phyloP scores from a whole-genome alignment of 129 eudicot species.

The carrot (Daucus carota) region DNA sequence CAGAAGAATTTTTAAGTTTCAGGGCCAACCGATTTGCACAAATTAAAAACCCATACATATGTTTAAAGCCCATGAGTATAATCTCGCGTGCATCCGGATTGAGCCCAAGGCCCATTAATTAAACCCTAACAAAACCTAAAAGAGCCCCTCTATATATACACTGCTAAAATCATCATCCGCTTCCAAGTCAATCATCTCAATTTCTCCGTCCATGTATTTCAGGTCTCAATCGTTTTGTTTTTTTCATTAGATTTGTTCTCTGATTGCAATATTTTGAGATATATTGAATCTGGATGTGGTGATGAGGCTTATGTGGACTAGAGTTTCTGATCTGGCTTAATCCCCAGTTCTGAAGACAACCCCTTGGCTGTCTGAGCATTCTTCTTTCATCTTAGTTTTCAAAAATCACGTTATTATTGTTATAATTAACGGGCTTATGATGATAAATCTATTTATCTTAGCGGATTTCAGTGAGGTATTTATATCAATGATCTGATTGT shows the following conservation, averaged over 20 bases:
- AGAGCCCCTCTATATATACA: background rate
- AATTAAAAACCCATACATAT: no score
- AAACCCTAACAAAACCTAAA: background rate
- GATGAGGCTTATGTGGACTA: slow-evolving; percentile 41
- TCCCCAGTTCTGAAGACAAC: slow-evolving; percentile 36
- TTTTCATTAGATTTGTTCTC: no score
- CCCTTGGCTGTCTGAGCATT: slow-evolving; percentile 56
- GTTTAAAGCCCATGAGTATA: background rate
- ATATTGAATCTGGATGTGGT: slow-evolving; percentile 4
- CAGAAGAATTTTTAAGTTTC: no score
- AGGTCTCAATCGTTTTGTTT: no score
- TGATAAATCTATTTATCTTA: slow-evolving; percentile 24
- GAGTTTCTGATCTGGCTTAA: slow-evolving; percentile 47
- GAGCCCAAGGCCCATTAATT: background rate
- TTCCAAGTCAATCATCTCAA: background rate
- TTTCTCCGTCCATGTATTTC: no score
- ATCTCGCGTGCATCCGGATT: background rate
- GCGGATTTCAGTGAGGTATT: slow-evolving; percentile 33
- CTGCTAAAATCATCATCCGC: background rate
- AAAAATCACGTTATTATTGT: no score
- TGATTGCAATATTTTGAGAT: no score
- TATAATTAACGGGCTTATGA: slow-evolving; percentile 1
- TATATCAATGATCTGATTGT: slow-evolving; percentile 27
- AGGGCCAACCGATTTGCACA: no score
- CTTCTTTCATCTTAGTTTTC: no score